phyloP scores from a whole-genome alignment of 1,284 basidiomycete species.

The Earliella scabrosa region DNA sequence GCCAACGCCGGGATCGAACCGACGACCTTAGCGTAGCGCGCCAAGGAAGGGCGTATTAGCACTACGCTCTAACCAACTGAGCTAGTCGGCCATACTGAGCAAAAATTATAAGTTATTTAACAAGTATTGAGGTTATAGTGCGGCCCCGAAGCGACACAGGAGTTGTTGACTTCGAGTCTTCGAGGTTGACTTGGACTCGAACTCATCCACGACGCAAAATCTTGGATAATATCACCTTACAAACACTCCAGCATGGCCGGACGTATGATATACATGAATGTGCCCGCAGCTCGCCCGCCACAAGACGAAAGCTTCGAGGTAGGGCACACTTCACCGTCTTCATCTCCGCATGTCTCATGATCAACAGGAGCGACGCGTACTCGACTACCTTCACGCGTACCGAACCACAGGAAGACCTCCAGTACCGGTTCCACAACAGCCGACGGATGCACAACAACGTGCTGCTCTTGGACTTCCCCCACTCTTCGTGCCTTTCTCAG shows the following conservation, averaged over 20 bases:
- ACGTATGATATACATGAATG: slow-evolving; percentile 28
- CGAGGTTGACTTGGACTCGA: too few relatives aligned
- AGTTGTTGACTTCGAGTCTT: too few relatives aligned
- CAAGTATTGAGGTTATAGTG: too few relatives aligned
- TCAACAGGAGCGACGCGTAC: slow-evolving; percentile 49
- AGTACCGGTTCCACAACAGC: slow-evolving; percentile 44
- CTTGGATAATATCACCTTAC: too few relatives aligned
- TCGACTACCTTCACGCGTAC: slow-evolving; percentile 52
- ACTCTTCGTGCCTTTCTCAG: slow-evolving; percentile 45
- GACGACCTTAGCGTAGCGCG: slow-evolving; percentile 20
- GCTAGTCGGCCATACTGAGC: slow-evolving; percentile 20
- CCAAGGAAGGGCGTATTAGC: too few relatives aligned
- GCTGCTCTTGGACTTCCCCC: slow-evolving; percentile 45
- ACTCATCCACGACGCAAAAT: too few relatives aligned
- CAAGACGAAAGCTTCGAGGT: slow-evolving; percentile 37
- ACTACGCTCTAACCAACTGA: slow-evolving; percentile 23
- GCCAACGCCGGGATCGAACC: slow-evolving; percentile 22
- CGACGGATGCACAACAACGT: slow-evolving; percentile 41
- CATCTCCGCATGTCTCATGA: slow-evolving; percentile 8
- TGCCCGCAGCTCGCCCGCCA: slow-evolving; percentile 21
- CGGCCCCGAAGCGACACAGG: too few relatives aligned
- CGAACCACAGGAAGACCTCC: slow-evolving; percentile 47
- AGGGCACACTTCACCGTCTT: slow-evolving; percentile 6
- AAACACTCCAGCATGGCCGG: slow-evolving; percentile 6
- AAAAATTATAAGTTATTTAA: too few relatives aligned